A percentile compares a stretch with the other conserved stretches of the same genome.
These are phyloP conservation scores for Adenanthera pavonina DNA, from an alignment of 306 rosid genomes.

Conservation along the genomic window DNA sequence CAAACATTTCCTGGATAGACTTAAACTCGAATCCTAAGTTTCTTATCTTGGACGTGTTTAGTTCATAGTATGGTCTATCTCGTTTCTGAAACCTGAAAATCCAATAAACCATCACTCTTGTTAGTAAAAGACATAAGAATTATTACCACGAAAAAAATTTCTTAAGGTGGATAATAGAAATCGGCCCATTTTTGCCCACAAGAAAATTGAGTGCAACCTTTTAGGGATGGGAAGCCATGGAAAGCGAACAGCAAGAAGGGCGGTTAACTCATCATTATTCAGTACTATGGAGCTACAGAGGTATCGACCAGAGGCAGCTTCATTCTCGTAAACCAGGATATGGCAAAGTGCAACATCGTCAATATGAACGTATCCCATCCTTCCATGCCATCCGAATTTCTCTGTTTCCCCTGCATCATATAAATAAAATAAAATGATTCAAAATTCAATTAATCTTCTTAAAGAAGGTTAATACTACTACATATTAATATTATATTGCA, in stretches of 20 bases:
- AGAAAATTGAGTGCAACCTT: conserved; percentile 44
- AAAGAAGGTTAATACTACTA: too few species aligned
- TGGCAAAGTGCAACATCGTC: conserved; percentile 81
- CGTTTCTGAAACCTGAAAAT: conserved; percentile 62
- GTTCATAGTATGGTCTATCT: conserved; percentile 31
- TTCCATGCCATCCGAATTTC: conserved; percentile 7
- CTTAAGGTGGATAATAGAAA: too few species aligned
- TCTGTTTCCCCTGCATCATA: not conserved
- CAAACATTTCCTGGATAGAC: conserved; percentile 47
- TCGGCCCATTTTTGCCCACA: too few species aligned
- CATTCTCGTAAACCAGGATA: conserved; percentile 66
- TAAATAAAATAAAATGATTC: too few species aligned
- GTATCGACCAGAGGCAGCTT: conserved; percentile 66
- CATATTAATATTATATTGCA: not conserved
- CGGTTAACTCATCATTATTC: conserved; percentile 45
- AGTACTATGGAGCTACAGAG: conserved; percentile 59
- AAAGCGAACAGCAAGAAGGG: conserved; percentile 56
- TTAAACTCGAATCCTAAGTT: not conserved
- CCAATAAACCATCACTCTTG: not conserved
- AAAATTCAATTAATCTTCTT: too few species aligned
- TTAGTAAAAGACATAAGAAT: too few species aligned
- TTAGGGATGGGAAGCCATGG: conserved; percentile 70
- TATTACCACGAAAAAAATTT: too few species aligned
- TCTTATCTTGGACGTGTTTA: not conserved
- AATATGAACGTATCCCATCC: conserved; percentile 6